Base-by-base conservation (phyloP, 2,329 filamentous ascomycete genomes). In the Epichloe typhina region DNA sequence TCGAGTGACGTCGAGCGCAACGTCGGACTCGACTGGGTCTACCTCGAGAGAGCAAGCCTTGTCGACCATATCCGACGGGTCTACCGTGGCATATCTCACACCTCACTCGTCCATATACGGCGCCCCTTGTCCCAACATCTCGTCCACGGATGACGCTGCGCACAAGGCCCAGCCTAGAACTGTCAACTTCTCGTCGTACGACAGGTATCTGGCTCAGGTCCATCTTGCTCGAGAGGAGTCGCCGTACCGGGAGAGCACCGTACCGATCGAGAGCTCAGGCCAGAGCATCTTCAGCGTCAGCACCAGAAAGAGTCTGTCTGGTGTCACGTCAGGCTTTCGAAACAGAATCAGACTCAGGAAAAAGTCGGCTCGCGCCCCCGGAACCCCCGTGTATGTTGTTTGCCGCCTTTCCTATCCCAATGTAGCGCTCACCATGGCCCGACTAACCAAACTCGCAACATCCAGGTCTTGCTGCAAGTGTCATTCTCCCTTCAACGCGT, bases 391-490 rank as follows among this genome's bases (percentile, higher is more conserved):
- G 70, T 68, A 60, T 52, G 65, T 55, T n/a, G 65, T 55, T 12
- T 12, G 4, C 21, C 4, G 31, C 6, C n/a, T 39, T 31, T 31
- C 6, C 6, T 5, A 5, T n/a, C 13, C 7, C 17, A 19, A 19
- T 19, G 17, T 6, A 8, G 39, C 31, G 43, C 4, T 13, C 12
- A 7, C 8, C 17, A 4, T 19, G 23, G 33, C n/a, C n/a, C 33
- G 13, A 31, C 46, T 47, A 35, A 49, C 40, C 15, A 7, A 4
- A 4, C 15, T 46, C 7, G 13, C 4, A 13, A 47, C 35, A 36
- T 39, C 35, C 57, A 82, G 79, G 53, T 73, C 72, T 17, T 83
- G 79, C 56, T 71, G 74, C 45, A 76, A 73, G 56, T 83, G 80
- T 57, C 73, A 73, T 52, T 72, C 77, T 46, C 72, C 79, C 46